Conservation (phyloP, 2,329 filamentous ascomycete species). For the Fusarium acutatum region DNA sequence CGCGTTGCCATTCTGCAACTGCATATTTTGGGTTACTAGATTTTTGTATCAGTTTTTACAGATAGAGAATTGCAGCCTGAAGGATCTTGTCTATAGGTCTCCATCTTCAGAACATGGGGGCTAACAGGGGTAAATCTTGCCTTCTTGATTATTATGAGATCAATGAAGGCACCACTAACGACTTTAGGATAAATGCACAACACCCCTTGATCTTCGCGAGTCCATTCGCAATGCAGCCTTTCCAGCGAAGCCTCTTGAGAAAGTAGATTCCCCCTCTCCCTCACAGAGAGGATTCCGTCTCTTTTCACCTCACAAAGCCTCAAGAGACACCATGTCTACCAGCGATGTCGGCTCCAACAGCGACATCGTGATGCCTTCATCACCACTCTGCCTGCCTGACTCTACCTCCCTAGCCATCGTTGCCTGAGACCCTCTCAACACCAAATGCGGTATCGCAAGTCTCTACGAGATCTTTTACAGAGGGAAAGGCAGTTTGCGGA, state of each 20-base stretch:
- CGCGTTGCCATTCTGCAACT: no score
- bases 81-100: neutral
- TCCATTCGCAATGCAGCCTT: neutral
- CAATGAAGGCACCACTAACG: no score
- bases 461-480: no score
- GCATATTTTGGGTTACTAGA: neutral
- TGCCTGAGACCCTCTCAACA: rapidly evolving
- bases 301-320: neutral
- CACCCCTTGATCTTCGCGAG: neutral
- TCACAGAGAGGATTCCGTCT: neutral
- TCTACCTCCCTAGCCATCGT: neutral
- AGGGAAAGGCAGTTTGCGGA: no score
- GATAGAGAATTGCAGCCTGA: neutral
- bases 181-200: neutral
- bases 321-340: rapidly evolving
- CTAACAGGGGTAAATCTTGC: neutral
- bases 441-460: no score
- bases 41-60: no score
- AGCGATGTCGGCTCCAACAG: rapidly evolving
- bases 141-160: no score
- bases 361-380: neutral
- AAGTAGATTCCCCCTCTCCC: rapidly evolving
- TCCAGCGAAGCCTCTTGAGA: rapidly evolving
- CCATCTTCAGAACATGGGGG: neutral
- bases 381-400: neutral